These are phyloP conservation scores for Monsonia emarginata DNA, from an alignment of 441 rosid genomes.

Conservation along the genomic window DNA sequence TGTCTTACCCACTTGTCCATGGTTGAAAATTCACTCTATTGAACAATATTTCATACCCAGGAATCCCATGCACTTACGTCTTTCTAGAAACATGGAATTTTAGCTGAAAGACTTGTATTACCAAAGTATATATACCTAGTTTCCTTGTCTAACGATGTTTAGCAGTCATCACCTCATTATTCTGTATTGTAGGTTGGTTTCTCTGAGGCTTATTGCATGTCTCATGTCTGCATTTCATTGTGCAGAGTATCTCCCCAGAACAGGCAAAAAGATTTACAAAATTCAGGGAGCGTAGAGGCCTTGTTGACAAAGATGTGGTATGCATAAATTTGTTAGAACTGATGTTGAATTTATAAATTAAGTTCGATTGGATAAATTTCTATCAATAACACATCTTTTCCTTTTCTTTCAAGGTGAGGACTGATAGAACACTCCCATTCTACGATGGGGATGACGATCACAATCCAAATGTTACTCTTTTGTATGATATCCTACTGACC, in stretches of 20 bases:
- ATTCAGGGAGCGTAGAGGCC: conserved; percentile 89
- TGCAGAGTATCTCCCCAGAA: conserved; percentile 76
- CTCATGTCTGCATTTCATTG: conserved; percentile 9
- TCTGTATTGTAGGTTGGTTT: neutral
- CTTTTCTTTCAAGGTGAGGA: conserved; percentile 62
- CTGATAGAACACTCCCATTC: conserved; percentile 71
- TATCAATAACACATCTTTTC: neutral
- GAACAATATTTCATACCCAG: neutral
- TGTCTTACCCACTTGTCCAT: neutral
- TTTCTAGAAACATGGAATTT: neutral
- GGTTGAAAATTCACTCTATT: neutral
- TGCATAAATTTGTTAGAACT: conserved; percentile 20
- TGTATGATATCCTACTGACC: conserved; percentile 76
- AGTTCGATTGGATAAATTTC: conserved; percentile 11
- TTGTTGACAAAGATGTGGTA: conserved; percentile 94
- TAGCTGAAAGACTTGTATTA: neutral
- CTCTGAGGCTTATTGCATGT: conserved; percentile 27
- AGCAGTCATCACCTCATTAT: neutral
- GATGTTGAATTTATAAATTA: conserved; percentile 5
- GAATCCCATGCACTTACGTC: neutral
- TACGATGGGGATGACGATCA: conserved; percentile 89
- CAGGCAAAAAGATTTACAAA: conserved; percentile 91
- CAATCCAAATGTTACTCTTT: conserved; percentile 63
- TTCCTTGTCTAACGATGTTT: conserved; percentile 11
- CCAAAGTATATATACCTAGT: neutral